Conservation (phyloP, 352 stramenopile species). For the Aphanomyces cochlioides region DNA sequence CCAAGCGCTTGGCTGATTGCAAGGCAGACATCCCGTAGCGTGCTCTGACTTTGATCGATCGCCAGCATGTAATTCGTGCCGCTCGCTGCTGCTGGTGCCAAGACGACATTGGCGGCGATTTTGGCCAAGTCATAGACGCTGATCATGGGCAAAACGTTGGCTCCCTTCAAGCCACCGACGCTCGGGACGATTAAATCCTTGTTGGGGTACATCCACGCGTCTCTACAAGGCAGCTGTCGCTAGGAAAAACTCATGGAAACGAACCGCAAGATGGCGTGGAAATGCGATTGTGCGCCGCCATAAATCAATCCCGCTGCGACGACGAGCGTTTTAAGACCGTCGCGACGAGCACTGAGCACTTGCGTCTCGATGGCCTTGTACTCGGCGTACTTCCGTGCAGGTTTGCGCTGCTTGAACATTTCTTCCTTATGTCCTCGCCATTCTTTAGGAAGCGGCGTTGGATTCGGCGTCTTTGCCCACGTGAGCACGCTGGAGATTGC, state of each 20-base stretch:
- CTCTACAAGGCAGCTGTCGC: constrained; percentile 30
- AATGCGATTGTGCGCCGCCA: constrained; percentile 60
- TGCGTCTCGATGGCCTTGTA: constrained; percentile 83
- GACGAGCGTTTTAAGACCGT: constrained; percentile 68
- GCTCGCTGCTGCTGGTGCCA: constrained; percentile 32
- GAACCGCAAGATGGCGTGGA: constrained; percentile 53
- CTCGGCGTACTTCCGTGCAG: constrained; percentile 59
- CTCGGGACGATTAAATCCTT: constrained; percentile 56
- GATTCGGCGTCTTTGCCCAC: constrained; percentile 67
- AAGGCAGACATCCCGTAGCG: constrained; percentile 44
- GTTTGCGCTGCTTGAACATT: constrained; percentile 75
- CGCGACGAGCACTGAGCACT: constrained; percentile 65
- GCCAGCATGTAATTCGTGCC: constrained; percentile 65
- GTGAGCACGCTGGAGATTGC: constrained; percentile 71
- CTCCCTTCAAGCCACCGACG: constrained; percentile 36
- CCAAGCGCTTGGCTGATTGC: constrained; percentile 22
- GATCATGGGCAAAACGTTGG: constrained; percentile 79
- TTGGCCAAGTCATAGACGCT: constrained; percentile 76
- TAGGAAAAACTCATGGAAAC: background rate
- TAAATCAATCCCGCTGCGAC: constrained; percentile 74
- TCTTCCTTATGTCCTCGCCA: constrained; percentile 55
- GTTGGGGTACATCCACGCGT: constrained; percentile 67
- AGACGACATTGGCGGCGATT: constrained; percentile 46
- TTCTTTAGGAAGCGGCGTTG: constrained; percentile 42
- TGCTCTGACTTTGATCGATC: constrained; percentile 53